These are phyloP conservation scores for Aspergillus novoparasiticus DNA, from an alignment of 2,329 filamentous ascomycete genomes.

Conservation along the genomic window DNA sequence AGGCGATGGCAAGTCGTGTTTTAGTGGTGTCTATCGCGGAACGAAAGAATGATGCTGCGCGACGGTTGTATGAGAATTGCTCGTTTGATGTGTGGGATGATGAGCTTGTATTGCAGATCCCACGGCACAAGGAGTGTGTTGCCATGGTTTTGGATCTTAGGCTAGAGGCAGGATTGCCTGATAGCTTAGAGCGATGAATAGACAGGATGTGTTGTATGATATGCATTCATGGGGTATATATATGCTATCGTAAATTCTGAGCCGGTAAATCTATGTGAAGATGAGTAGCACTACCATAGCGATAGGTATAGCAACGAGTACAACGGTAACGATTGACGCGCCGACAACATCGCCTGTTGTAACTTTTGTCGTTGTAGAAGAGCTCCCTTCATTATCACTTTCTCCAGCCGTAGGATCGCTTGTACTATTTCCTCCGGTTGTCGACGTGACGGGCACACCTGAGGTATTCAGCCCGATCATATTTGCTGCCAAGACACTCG, in stretches of 20 bases:
- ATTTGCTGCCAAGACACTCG: slow-evolving; percentile 65
- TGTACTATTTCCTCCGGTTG: slow-evolving; percentile 59
- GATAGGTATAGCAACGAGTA: slow-evolving; percentile 23
- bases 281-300: slow-evolving; percentile 1
- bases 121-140: neutral
- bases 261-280: neutral
- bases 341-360: slow-evolving; percentile 41
- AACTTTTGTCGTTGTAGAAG: slow-evolving; percentile 15
- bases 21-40: slow-evolving; percentile 3
- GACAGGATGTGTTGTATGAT: neutral
- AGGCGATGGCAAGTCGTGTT: neutral
- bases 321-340: slow-evolving; percentile 41
- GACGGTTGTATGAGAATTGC: slow-evolving; percentile 2
- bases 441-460: slow-evolving; percentile 41
- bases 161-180: neutral
- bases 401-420: slow-evolving; percentile 41
- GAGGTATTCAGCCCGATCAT: slow-evolving; percentile 53
- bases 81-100: slow-evolving; percentile 5
- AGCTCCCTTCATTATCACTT: slow-evolving; percentile 6
- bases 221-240: neutral
- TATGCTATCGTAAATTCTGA: neutral
- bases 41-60: slow-evolving; percentile 4
- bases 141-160: neutral
- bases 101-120: neutral
- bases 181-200: neutral